A percentile compares a stretch with the other conserved stretches of the same genome.
Conservation (phyloP, 306 rosid genomes). For the Herpetospermum pedunculosum region DNA sequence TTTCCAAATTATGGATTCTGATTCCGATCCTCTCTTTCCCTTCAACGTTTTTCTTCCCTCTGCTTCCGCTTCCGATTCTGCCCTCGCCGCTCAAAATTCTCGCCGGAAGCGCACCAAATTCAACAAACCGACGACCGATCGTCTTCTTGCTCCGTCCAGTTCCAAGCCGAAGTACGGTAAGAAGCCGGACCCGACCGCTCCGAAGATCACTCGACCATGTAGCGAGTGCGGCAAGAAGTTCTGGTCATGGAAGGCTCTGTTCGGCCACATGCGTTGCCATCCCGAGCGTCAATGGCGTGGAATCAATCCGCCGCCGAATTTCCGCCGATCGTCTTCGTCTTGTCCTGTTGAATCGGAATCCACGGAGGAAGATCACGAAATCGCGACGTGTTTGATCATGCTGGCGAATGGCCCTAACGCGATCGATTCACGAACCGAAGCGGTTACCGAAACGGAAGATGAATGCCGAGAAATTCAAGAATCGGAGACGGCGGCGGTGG, state of each 20-base stretch:
- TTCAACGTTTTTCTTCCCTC: not conserved
- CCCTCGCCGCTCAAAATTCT: not conserved
- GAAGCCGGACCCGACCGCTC: slow-evolving; percentile 24
- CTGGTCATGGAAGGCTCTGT: slow-evolving; percentile 84
- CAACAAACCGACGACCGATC: not conserved
- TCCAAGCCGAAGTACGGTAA: slow-evolving; percentile 18
- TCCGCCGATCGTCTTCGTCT: not conserved
- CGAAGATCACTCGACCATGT: slow-evolving; percentile 40
- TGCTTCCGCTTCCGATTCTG: not conserved
- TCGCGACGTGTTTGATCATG: slow-evolving; percentile 45
- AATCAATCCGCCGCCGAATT: slow-evolving; percentile 51
- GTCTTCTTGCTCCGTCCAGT: not conserved
- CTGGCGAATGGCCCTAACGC: slow-evolving; percentile 24
- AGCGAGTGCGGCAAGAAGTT: slow-evolving; percentile 70
- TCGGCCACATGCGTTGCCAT: slow-evolving; percentile 92
- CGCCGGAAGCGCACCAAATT: slow-evolving; percentile 30
- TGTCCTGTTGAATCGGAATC: not conserved
- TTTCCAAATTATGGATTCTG: not conserved
- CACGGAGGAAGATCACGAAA: slow-evolving; percentile 37
- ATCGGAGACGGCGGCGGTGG: not conserved
- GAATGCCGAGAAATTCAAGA: not conserved
- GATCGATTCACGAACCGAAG: not conserved
- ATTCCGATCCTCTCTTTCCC: not conserved
- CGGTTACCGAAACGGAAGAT: not conserved
- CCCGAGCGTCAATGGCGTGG: slow-evolving; percentile 91